A percentile compares a stretch with the other conserved stretches of the same genome.
Conservation (phyloP, 257 asterid species). For the Solanum habrochaites region DNA sequence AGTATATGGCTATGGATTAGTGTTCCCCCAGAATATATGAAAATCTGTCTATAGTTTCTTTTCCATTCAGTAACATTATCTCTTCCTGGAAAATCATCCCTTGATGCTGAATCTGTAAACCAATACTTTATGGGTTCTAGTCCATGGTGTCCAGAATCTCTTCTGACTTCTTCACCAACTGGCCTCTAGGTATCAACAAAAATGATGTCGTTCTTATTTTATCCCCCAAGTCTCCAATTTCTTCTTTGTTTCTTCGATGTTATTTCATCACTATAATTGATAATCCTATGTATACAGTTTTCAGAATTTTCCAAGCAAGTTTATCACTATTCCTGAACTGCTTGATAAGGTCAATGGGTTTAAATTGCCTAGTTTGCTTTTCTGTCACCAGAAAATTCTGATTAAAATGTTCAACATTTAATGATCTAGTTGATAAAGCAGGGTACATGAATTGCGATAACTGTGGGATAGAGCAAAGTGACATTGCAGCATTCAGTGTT, state of each 20-base stretch:
- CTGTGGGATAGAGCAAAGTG: background rate
- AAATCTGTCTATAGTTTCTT: conserved; percentile 11
- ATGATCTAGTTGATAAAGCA: background rate
- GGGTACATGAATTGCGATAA: background rate
- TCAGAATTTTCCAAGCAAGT: conserved; percentile 19
- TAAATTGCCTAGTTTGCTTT: conserved; percentile 10
- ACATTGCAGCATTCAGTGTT: conserved; percentile 29
- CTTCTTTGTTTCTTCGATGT: conserved; percentile 16
- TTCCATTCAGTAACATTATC: conserved; percentile 13
- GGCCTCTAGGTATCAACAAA: conserved; percentile 9
- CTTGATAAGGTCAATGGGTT: conserved; percentile 11
- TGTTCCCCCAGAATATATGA: background rate
- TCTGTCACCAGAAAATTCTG: background rate
- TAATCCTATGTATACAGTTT: conserved; percentile 12
- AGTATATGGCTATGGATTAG: background rate
- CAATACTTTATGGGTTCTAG: conserved; percentile 9
- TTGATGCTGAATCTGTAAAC: conserved; percentile 17
- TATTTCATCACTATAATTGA: conserved; percentile 18
- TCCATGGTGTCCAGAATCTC: conserved; percentile 8
- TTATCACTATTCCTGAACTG: conserved; percentile 18
- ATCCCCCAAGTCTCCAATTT: conserved; percentile 24
- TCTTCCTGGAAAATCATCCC: conserved; percentile 16
- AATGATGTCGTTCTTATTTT: conserved; percentile 17
- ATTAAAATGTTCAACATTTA: background rate
- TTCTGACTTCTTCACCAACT: conserved; percentile 7